A percentile compares a stretch with the other conserved stretches of the same genome.
These are phyloP conservation scores for Botrytis aclada DNA, from an alignment of 2,329 filamentous ascomycete species.

Conservation along the genomic window DNA sequence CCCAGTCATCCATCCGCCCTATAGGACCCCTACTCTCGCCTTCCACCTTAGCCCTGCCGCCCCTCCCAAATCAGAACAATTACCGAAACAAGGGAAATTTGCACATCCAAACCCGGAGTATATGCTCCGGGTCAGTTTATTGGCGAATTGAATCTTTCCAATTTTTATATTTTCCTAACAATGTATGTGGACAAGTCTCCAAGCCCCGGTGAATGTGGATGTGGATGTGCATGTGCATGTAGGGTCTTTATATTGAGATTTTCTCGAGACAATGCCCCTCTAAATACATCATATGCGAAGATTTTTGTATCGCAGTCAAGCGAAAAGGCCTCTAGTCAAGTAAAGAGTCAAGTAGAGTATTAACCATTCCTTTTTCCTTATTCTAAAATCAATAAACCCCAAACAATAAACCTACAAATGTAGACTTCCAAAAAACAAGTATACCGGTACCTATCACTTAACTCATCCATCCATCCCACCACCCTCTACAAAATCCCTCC, in stretches of 20 bases:
- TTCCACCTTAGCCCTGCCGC: neutral
- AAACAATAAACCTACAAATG: too few species aligned
- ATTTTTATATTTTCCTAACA: neutral
- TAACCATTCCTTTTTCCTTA: too few species aligned
- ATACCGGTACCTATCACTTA: too few species aligned
- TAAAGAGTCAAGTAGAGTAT: too few species aligned
- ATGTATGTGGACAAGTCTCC: neutral
- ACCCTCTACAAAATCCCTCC: too few species aligned
- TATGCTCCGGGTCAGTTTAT: constrained; percentile 10
- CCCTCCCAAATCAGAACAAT: neutral
- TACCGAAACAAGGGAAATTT: neutral
- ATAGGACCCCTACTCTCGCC: neutral
- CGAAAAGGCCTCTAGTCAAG: too few species aligned
- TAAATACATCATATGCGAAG: too few species aligned
- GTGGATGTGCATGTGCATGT: neutral
- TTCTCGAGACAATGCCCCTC: too few species aligned
- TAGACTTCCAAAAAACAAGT: too few species aligned
- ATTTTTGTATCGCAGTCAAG: too few species aligned
- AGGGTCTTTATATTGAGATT: neutral
- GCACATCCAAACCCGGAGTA: neutral
- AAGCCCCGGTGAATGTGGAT: neutral
- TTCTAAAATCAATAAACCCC: too few species aligned
- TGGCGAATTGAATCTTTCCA: neutral
- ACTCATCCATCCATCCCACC: too few species aligned
- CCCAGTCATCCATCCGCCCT: neutral